A percentile compares a stretch with the other conserved stretches of the same genome.
These are phyloP conservation scores for Blastobotrys muscicola DNA, from an alignment of 805 yeast genomes.

Conservation along the genomic window DNA sequence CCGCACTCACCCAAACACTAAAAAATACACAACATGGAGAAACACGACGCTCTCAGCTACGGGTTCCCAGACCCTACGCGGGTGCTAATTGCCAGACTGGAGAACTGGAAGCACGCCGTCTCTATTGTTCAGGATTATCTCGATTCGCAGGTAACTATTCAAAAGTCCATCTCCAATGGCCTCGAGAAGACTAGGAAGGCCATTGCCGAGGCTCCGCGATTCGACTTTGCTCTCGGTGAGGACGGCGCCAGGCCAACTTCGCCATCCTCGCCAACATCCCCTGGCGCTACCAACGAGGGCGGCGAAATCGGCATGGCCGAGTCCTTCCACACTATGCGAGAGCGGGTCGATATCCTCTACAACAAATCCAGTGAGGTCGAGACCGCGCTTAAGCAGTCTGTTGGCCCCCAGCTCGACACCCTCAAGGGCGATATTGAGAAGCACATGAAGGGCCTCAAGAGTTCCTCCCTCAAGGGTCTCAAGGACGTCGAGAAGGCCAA, in stretches of 20 bases:
- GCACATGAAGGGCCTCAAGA: conserved; percentile 35
- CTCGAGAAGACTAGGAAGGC: conserved; percentile 29
- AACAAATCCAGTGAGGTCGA: conserved; percentile 33
- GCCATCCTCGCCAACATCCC: conserved; percentile 6
- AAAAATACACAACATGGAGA: not conserved
- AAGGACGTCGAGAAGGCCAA: conserved; percentile 32
- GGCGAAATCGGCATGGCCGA: conserved; percentile 24
- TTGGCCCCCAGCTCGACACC: conserved; percentile 37
- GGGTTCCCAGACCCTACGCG: conserved; percentile 29
- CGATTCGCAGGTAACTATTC: conserved; percentile 22
- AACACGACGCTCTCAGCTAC: conserved; percentile 9
- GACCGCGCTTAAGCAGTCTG: conserved; percentile 28
- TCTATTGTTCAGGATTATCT: conserved; percentile 23
- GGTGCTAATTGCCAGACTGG: conserved; percentile 28
- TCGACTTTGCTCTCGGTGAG: conserved; percentile 16
- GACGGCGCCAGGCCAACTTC: conserved; percentile 5
- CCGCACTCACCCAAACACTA: not conserved
- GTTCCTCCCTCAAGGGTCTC: conserved; percentile 27
- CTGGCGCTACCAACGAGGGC: conserved; percentile 9
- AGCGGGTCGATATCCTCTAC: conserved; percentile 26
- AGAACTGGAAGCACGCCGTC: conserved; percentile 31
- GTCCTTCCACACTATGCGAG: conserved; percentile 27
- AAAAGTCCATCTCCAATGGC: conserved; percentile 22
- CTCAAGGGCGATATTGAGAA: conserved; percentile 32
- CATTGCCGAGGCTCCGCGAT: conserved; percentile 28